phyloP scores from a whole-genome alignment of 2,329 filamentous ascomycete genomes.

The Penicillium vulpinum region DNA sequence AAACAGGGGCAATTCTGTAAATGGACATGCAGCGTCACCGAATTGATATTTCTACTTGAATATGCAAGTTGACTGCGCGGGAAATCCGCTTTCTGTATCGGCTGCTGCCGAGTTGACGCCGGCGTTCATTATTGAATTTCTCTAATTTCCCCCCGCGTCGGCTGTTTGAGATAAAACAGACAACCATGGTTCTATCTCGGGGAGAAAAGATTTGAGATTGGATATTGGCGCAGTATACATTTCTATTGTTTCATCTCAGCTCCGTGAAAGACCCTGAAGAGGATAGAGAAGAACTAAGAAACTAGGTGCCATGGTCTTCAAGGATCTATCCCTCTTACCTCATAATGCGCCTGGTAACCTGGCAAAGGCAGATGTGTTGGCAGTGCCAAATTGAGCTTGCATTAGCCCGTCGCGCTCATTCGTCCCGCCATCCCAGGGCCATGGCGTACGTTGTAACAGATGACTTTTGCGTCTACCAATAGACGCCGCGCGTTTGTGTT shows the following conservation, averaged over 20 bases:
- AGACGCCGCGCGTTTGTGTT: conserved; percentile 28
- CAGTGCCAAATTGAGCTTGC: conserved; percentile 24
- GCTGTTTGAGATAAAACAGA: neutral
- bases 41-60: neutral
- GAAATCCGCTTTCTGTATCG: conserved; percentile 2
- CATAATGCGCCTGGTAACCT: neutral
- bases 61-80: conserved; percentile 9
- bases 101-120: conserved; percentile 6
- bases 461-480: conserved; percentile 27
- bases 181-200: conserved; percentile 17
- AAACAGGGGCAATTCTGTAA: neutral
- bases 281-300: neutral
- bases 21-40: neutral
- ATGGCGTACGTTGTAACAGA: conserved; percentile 24
- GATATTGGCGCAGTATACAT: no score
- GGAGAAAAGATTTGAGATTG: no score
- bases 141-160: neutral
- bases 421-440: conserved; percentile 15
- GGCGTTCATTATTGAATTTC: neutral
- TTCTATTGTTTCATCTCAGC: no score
- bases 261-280: neutral
- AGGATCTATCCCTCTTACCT: conserved; percentile 5
- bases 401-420: conserved; percentile 23
- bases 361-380: conserved; percentile 22
- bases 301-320: neutral